A percentile compares a stretch with the other conserved stretches of the same genome.
Evolutionary conservation across 805 yeast genomes (phyloP).

Genomic region (Myxozyma neglecta): DNA sequence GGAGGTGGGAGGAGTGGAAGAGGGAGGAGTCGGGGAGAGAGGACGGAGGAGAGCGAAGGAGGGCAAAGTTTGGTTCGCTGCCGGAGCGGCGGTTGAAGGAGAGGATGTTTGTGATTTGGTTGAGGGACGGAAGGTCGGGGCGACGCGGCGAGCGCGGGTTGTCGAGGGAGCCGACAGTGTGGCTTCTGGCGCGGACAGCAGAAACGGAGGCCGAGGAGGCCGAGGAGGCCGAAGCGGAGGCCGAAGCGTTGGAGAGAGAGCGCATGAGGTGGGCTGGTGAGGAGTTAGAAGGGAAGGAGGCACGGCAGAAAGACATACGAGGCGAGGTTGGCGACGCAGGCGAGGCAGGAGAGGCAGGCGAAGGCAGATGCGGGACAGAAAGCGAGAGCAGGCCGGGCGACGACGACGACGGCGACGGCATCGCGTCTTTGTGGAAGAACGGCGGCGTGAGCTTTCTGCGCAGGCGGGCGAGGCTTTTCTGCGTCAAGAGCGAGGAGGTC

Average conservation of each 20-base stretch:
- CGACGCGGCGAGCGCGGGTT: neutral
- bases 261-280: constrained; percentile 8
- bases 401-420: neutral
- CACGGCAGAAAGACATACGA: neutral
- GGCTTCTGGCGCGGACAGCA: constrained; percentile 20
- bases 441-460: constrained; percentile 17
- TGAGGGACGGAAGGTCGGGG: constrained; percentile 2
- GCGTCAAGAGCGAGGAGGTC: constrained; percentile 18
- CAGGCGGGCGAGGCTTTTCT: constrained; percentile 11
- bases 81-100: constrained; percentile 24
- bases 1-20: constrained; percentile 27
- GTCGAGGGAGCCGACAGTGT: constrained; percentile 25
- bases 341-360: too few relatives aligned
- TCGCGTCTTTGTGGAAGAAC: constrained; percentile 6
- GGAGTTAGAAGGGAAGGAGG: neutral
- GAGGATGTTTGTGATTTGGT: constrained; percentile 15
- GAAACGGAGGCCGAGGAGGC: neutral
- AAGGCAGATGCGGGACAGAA: constrained; percentile 1
- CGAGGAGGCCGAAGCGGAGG: neutral
- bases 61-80: constrained; percentile 27
- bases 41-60: neutral
- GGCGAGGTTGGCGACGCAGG: too few relatives aligned
- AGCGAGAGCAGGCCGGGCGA: constrained; percentile 19
- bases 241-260: constrained; percentile 7
- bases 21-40: neutral